Base-by-base conservation (phyloP, 2,329 filamentous ascomycete species). In the Claviceps humidiphila region DNA sequence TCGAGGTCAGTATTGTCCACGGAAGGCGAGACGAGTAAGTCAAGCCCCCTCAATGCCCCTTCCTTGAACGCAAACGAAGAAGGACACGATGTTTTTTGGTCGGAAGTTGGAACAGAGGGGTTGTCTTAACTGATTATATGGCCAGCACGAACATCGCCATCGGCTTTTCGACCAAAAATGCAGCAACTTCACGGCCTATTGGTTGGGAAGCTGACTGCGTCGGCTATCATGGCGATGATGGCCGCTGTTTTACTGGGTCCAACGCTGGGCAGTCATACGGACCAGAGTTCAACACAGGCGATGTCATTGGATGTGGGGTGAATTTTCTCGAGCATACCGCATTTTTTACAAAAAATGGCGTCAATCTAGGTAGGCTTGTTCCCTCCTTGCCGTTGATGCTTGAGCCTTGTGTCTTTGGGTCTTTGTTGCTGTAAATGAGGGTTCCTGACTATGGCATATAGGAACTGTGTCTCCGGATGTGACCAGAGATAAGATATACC, bases 401-500 rank as follows among this genome's bases (percentile, higher is more conserved):
- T 14, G 13, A 16, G 13, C 22, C 5, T 14, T 22, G 41, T 11
- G 17, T 16, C 14, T 17, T 6, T 14, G 41, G 4, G 4, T 13
- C 22, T 9, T 13, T 14, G 7, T 16, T 22, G 40, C n/a, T 42
- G 8, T 5, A 13, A 11, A 9, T 42, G 20, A 24, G 22, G 14
- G 6, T 30, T 44, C 8, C 55, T 56, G 42, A 56, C 41, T 34
- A 43, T 43, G 26, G 42, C 38, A 47, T 34, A 45, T 50, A 89
- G 89, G 84, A 30, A 77, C 71, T 49, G 86, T 87, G 11, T 89
- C 89, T 62, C 73, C 76, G 47, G 81, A 87, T 56, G 72, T 89
- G 49, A 76, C 70, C 43, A 71, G 74, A 55, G 75, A 78, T 11
- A 78, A 78, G 61, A 65, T 88, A n/a, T 90, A 82, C 62, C 82